Conservation (phyloP, 306 rosid species). For the Dryas octopetala region DNA sequence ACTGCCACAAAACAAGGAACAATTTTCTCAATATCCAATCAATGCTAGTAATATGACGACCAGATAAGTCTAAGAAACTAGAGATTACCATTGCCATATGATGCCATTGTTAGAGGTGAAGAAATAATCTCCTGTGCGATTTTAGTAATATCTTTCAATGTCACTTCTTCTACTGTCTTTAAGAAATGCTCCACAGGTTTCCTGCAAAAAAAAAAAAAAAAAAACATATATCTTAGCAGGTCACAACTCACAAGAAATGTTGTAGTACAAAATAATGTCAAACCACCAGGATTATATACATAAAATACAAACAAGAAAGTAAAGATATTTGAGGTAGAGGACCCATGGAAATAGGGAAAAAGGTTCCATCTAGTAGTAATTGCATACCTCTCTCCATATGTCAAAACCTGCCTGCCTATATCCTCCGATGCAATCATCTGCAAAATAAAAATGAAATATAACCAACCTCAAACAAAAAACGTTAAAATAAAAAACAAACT, state of each 20-base stretch:
- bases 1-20: conserved; percentile 49
- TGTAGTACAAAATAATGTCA: background rate
- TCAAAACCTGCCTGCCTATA: conserved; percentile 93
- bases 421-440: conserved; percentile 94
- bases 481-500: background rate
- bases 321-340: background rate
- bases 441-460: conserved; percentile 6
- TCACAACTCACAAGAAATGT: background rate
- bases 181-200: conserved; percentile 84
- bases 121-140: conserved; percentile 71
- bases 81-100: conserved; percentile 81
- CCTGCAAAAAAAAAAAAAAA: conserved; percentile 42
- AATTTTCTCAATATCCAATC: background rate
- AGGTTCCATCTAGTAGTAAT: conserved; percentile 4
- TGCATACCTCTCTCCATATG: conserved; percentile 86
- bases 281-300: background rate
- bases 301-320: background rate
- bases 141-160: conserved; percentile 60
- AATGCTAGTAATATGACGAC: background rate
- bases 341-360: background rate
- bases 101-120: conserved; percentile 94
- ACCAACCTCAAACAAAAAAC: conserved; percentile 2
- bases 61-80: background rate
- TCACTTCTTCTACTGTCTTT: conserved; percentile 76
- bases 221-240: conserved; percentile 2